Evolutionary conservation across 106 monocot species (phyloP).

Genomic region (Xerophyta viscosa): DNA sequence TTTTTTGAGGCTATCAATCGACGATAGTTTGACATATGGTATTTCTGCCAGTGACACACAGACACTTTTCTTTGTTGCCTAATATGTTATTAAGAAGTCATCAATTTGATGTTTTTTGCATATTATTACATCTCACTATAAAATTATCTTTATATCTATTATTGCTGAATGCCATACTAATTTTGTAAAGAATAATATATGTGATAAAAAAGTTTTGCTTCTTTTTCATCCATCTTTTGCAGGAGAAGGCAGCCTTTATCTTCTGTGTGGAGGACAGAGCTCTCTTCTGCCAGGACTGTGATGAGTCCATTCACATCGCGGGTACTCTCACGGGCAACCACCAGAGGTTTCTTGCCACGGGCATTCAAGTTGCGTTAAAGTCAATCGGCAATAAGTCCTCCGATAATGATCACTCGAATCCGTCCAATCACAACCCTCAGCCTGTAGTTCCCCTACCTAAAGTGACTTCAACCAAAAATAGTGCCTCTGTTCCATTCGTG

Average conservation of each 20-base stretch:
- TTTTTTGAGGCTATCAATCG: no score
- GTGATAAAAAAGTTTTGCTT: not conserved
- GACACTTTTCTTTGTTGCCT: no score
- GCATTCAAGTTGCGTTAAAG: conserved; percentile 54
- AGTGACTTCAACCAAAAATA: not conserved
- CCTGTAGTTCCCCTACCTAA: conserved; percentile 1
- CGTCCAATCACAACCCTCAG: conserved; percentile 17
- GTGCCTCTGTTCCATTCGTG: not conserved
- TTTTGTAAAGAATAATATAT: not conserved
- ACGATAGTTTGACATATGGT: no score
- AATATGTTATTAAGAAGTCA: no score
- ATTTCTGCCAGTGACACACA: no score
- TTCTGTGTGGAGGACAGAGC: conserved; percentile 97
- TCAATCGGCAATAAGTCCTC: conserved; percentile 23
- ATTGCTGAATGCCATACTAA: no score
- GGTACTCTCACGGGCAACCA: conserved; percentile 66
- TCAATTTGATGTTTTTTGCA: no score
- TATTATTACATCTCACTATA: no score
- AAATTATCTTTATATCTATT: no score
- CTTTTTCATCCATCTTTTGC: not conserved
- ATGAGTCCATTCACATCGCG: conserved; percentile 68
- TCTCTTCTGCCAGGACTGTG: conserved; percentile 84
- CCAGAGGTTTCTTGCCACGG: conserved; percentile 77
- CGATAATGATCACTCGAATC: conserved; percentile 9
- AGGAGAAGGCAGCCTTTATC: conserved; percentile 83